Evolutionary conservation across 129 eudicot genomes (phyloP), one percentile per base, ranked within the genome.

Genomic region (Arctium lappa): DNA sequence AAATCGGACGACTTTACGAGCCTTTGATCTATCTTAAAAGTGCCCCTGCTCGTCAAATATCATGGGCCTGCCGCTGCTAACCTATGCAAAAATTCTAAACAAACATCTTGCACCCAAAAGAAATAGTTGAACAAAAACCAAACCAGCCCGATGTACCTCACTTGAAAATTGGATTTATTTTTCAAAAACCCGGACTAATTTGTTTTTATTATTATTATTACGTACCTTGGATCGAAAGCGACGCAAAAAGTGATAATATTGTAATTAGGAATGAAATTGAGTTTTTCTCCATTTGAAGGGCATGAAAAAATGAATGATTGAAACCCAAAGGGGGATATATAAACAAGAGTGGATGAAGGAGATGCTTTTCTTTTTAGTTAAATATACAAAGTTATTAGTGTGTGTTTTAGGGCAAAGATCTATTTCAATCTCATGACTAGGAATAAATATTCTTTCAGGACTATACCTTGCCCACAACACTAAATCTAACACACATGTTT

Each of bases 301-400:
- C 22, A 63, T 11, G 29, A 3, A 37, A 66, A 65, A 65, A 70
- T 40, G 69, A 72, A 69, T 63, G 80, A 53, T 80, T 80, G 69
- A 80, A 80, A 80, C 56, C 32, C 32, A 40, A 3, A 33, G 29
- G 73, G 8, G 37, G 56, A 84, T 53, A 73, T 79, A 15, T 50
- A 77, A 71, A 74, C 73, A 82, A 75, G 86, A 81, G 82, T 87
- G 89, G 71, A 60, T 27, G 6, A 46, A 56, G 78, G 91, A 88
- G 93, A 93, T 93, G 85, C 95, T 89, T 93, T 93, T 80, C 97
- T 81, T 93, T 84, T 42, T 32, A 73, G 38, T 60, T 48, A 4
- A 34, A 56, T 53, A 44, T 79, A 74, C 70, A 77, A 80, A 87
- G 82, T 76, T 79, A 46, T 72, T 84, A 86, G 91, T 87, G 91